phyloP scores from a whole-genome alignment of 306 rosid species.

The Fragaria iinumae region DNA sequence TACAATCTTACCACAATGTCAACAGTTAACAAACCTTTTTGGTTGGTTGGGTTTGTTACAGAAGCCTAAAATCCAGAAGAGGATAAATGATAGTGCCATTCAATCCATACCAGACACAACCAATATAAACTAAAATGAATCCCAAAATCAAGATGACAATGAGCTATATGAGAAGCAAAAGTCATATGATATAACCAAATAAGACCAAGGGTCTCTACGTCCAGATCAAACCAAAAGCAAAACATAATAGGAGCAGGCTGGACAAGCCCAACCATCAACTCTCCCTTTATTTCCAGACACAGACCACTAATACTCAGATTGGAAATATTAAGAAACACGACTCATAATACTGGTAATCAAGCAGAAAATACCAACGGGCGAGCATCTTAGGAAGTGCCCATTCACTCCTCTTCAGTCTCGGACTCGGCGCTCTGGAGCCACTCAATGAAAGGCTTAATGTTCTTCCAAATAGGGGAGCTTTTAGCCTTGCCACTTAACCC shows the following conservation, averaged over 20 bases:
- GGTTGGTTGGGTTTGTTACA: no score
- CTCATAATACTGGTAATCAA: neutral
- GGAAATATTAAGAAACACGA: neutral
- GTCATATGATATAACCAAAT: neutral
- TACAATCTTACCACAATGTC: no score
- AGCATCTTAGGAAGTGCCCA: neutral
- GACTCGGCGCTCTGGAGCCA: conserved; percentile 75
- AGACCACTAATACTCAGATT: neutral
- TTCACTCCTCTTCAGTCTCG: conserved; percentile 52
- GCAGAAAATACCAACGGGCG: neutral
- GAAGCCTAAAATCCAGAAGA: no score
- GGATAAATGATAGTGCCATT: no score
- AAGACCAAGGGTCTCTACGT: no score
- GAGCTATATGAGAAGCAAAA: no score
- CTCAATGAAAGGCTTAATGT: conserved; percentile 48
- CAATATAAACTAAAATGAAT: no score
- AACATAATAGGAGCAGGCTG: neutral
- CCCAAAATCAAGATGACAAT: no score
- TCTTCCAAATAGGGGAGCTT: conserved; percentile 45
- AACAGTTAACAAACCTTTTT: no score
- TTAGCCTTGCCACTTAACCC: conserved; percentile 39
- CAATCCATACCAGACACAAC: no score
- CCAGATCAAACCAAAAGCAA: neutral
- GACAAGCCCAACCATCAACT: neutral
- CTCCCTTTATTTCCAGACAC: neutral